Evolutionary conservation across 1,284 basidiomycete genomes (phyloP).

Genomic region (Ganoderma leucocontextum): DNA sequence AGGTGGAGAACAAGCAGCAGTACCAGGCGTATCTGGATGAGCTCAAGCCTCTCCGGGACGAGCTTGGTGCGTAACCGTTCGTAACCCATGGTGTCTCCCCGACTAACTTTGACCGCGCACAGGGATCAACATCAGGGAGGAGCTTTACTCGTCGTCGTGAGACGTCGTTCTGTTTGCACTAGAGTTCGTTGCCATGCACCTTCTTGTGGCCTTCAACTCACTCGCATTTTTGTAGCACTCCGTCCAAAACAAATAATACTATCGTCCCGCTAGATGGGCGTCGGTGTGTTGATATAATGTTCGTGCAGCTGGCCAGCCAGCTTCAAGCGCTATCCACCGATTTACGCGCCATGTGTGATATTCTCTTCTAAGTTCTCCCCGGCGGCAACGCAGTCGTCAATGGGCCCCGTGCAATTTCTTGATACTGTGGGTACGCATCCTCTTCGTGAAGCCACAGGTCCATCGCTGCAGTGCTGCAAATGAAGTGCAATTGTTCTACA

Average conservation of each 20-base stretch:
- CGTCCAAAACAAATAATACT: constrained; percentile 27
- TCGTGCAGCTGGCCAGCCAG: neutral
- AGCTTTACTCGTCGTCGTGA: constrained; percentile 44
- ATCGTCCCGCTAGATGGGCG: constrained; percentile 19
- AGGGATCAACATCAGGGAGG: constrained; percentile 44
- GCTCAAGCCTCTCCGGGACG: constrained; percentile 84
- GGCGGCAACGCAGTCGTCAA: neutral
- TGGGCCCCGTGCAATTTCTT: neutral
- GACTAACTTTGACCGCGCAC: neutral
- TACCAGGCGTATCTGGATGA: constrained; percentile 92
- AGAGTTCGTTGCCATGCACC: constrained; percentile 25
- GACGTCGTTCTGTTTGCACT: constrained; percentile 12
- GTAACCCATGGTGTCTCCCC: neutral
- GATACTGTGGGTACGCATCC: neutral
- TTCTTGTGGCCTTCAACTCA: neutral
- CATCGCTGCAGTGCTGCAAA: neutral
- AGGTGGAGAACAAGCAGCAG: constrained; percentile 95
- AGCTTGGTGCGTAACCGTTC: constrained; percentile 72
- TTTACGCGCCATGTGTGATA: neutral
- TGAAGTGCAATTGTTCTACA: neutral
- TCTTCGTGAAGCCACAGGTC: neutral
- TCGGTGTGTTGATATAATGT: constrained; percentile 10
- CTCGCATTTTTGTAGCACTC: constrained; percentile 18
- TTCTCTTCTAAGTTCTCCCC: neutral
- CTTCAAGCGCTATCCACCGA: neutral